A percentile compares a stretch with the other conserved stretches of the same genome.
phyloP scores from a whole-genome alignment of 169 alveolate genomes.

The Prorocentrum cordatum region DNA sequence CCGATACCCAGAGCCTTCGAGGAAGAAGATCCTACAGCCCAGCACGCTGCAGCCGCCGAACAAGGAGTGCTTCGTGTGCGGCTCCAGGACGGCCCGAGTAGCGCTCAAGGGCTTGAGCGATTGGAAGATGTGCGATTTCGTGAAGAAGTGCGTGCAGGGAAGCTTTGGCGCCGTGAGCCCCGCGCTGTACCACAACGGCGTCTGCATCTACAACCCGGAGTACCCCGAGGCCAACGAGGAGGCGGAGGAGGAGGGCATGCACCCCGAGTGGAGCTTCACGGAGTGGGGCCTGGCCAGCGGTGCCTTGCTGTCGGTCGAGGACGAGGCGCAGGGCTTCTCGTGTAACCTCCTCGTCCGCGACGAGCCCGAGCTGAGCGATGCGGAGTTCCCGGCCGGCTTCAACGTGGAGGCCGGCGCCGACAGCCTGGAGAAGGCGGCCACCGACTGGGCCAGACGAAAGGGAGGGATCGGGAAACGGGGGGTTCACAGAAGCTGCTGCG shows the following conservation, averaged over 20 bases:
- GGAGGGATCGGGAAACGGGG: too few species aligned
- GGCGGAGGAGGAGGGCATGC: slow-evolving; percentile 13
- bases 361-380: slow-evolving; percentile 39
- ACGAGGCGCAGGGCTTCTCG: slow-evolving; percentile 52
- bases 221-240: background rate
- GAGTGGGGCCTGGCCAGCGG: slow-evolving; percentile 57
- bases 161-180: slow-evolving; percentile 30
- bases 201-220: slow-evolving; percentile 49
- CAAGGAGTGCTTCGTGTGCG: slow-evolving; percentile 1
- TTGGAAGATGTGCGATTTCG: background rate
- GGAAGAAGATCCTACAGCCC: slow-evolving; percentile 61
- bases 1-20: slow-evolving; percentile 48
- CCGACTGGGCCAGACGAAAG: too few species aligned
- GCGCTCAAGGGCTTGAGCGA: slow-evolving; percentile 32
- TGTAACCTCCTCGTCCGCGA: slow-evolving; percentile 23
- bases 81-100: slow-evolving; percentile 50
- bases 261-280: slow-evolving; percentile 28
- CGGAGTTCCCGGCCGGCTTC: slow-evolving; percentile 5
- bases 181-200: slow-evolving; percentile 39
- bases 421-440: background rate
- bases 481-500: too few species aligned
- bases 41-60: slow-evolving; percentile 20
- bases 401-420: background rate
- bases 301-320: slow-evolving; percentile 21
- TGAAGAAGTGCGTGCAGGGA: slow-evolving; percentile 36